Conservation (phyloP, 73 alveolate genomes). For the Paramecium primaurelia region DNA sequence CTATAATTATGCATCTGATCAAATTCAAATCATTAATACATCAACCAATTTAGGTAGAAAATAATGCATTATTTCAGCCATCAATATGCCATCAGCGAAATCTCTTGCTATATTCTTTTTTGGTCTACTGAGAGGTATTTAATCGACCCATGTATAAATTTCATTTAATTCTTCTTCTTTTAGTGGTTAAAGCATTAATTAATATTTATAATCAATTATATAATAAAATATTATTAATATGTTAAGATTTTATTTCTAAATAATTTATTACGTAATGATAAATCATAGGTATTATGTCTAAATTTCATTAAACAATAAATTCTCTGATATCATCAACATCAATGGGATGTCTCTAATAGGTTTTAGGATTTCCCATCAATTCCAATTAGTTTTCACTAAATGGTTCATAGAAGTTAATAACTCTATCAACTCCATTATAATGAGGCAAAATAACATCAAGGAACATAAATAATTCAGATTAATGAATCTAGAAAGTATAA, state of each 20-base stretch:
- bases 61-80: slow-evolving; percentile 87
- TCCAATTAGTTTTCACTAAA: neutral
- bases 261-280: slow-evolving; percentile 15
- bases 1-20: slow-evolving; percentile 75
- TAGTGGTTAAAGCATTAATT: slow-evolving; percentile 37
- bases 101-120: slow-evolving; percentile 94
- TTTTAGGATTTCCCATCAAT: neutral
- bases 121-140: slow-evolving; percentile 83
- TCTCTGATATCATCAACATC: slow-evolving; percentile 30
- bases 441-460: slow-evolving; percentile 42
- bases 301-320: neutral
- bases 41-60: slow-evolving; percentile 83
- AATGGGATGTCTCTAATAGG: slow-evolving; percentile 16
- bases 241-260: neutral
- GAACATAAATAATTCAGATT: neutral
- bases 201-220: neutral
- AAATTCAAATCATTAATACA: slow-evolving; percentile 21
- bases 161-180: slow-evolving; percentile 84
- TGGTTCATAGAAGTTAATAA: slow-evolving; percentile 28
- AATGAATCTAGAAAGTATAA: neutral
- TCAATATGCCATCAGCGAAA: slow-evolving; percentile 89
- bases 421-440: slow-evolving; percentile 37
- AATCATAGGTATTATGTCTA: neutral
- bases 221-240: neutral
- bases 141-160: slow-evolving; percentile 95